These are phyloP conservation scores for Candida qinlingensis DNA, from an alignment of 805 yeast genomes.

Conservation along the genomic window DNA sequence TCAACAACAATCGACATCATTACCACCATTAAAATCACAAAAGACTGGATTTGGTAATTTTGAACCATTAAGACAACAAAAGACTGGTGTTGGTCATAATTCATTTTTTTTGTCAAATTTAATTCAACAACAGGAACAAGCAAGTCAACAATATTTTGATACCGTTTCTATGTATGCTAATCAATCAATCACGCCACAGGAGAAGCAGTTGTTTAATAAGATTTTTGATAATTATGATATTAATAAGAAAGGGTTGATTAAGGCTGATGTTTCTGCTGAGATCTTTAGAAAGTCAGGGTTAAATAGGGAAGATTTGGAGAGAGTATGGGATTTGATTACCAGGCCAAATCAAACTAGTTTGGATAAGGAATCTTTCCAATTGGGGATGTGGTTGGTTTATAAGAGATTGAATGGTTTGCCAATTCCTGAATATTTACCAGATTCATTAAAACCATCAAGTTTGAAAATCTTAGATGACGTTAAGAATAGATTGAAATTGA, in stretches of 20 bases:
- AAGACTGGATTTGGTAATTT: constrained; percentile 44
- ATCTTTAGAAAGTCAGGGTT: constrained; percentile 90
- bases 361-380: constrained; percentile 89
- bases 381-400: constrained; percentile 95
- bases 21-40: constrained; percentile 38
- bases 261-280: constrained; percentile 81
- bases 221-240: constrained; percentile 89
- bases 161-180: constrained; percentile 26
- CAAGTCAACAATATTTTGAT: constrained; percentile 3
- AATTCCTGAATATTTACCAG: constrained; percentile 76
- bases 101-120: constrained; percentile 40
- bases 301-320: constrained; percentile 79
- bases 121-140: constrained; percentile 52
- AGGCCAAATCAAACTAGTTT: constrained; percentile 79
- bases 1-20: constrained; percentile 30
- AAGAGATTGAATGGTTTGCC: constrained; percentile 83
- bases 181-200: constrained; percentile 69
- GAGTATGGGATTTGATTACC: constrained; percentile 88
- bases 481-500: constrained; percentile 42
- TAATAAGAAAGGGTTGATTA: constrained; percentile 59
- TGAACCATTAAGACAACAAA: constrained; percentile 35
- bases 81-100: constrained; percentile 40
- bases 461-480: constrained; percentile 68
- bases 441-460: constrained; percentile 87
- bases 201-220: constrained; percentile 78